Evolutionary conservation across 1,139 yeast genomes (phyloP).

Genomic region (Williopsis jadinii): DNA sequence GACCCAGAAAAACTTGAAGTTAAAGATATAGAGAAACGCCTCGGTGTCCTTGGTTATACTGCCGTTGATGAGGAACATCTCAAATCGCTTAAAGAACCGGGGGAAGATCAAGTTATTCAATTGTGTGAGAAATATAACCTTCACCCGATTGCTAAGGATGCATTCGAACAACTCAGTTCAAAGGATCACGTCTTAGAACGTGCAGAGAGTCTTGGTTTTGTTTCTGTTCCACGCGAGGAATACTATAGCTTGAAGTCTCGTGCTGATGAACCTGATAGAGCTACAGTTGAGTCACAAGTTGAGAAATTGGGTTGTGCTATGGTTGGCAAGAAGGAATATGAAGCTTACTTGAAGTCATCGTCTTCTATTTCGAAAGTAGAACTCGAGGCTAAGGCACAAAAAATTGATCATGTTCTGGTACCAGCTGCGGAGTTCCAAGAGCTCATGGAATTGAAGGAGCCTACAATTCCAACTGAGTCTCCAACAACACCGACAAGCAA

Average conservation of each 20-base stretch:
- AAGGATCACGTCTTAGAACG: constrained; percentile 3
- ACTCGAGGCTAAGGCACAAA: constrained; percentile 22
- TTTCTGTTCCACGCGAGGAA: constrained; percentile 8
- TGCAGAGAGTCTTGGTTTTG: constrained; percentile 12
- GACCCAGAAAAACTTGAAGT: constrained; percentile 1
- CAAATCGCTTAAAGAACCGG: constrained; percentile 19
- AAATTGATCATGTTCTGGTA: constrained; percentile 22
- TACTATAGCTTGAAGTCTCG: constrained; percentile 16
- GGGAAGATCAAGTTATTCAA: constrained; percentile 2
- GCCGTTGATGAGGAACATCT: constrained; percentile 21
- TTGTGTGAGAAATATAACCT: constrained; percentile 4
- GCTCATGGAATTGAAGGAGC: constrained; percentile 2
- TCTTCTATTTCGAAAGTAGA: constrained; percentile 22
- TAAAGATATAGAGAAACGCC: constrained; percentile 2
- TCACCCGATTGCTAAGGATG: constrained; percentile 4
- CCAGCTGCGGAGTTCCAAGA: constrained; percentile 20
- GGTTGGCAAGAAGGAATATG: constrained; percentile 23
- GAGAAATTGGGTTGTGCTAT: constrained; percentile 19
- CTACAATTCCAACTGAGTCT: not conserved
- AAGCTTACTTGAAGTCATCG: constrained; percentile 14
- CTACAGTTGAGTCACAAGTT: constrained; percentile 23
- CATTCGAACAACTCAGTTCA: constrained; percentile 5
- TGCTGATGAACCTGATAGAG: constrained; percentile 25
- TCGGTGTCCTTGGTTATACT: constrained; percentile 17
- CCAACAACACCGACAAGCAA: constrained; percentile 21